Evolutionary conservation across 2,329 filamentous ascomycete species (phyloP).

Genomic region (Boeremia exigua): DNA sequence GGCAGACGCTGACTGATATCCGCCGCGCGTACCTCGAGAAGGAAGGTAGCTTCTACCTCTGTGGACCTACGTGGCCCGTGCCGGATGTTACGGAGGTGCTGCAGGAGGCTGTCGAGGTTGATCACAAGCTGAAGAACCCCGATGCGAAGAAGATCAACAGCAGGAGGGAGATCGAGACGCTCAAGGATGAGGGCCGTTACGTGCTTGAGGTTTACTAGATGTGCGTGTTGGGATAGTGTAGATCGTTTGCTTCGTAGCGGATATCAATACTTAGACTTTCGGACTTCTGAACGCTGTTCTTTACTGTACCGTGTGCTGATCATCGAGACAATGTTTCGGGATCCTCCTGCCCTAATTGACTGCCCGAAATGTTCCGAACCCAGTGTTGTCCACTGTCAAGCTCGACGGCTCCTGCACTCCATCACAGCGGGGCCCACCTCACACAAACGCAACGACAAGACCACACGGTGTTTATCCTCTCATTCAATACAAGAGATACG

Average conservation of each 20-base stretch:
- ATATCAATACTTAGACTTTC: slow-evolving; percentile 1
- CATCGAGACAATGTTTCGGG: not conserved
- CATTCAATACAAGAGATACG: too few relatives aligned
- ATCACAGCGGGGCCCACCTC: too few relatives aligned
- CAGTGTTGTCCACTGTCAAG: too few relatives aligned
- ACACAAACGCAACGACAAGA: too few relatives aligned
- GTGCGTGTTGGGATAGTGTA: not conserved
- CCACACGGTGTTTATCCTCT: too few relatives aligned
- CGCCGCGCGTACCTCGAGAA: slow-evolving; percentile 84
- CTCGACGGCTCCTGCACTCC: too few relatives aligned
- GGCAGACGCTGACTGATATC: slow-evolving; percentile 82
- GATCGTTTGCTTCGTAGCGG: slow-evolving; percentile 1
- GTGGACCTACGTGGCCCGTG: slow-evolving; percentile 97
- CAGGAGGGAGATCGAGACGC: slow-evolving; percentile 89
- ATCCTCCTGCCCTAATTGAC: not conserved
- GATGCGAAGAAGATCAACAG: slow-evolving; percentile 77
- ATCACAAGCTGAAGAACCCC: slow-evolving; percentile 66
- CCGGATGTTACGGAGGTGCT: slow-evolving; percentile 94
- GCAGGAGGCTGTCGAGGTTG: slow-evolving; percentile 84
- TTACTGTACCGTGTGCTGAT: not conserved
- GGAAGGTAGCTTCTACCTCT: slow-evolving; percentile 94
- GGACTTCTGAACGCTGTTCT: not conserved
- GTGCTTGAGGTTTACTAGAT: slow-evolving; percentile 93
- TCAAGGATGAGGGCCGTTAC: slow-evolving; percentile 95
- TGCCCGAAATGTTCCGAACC: too few relatives aligned